phyloP scores from a whole-genome alignment of 2,329 filamentous ascomycete species.

The Diatrype stigma region DNA sequence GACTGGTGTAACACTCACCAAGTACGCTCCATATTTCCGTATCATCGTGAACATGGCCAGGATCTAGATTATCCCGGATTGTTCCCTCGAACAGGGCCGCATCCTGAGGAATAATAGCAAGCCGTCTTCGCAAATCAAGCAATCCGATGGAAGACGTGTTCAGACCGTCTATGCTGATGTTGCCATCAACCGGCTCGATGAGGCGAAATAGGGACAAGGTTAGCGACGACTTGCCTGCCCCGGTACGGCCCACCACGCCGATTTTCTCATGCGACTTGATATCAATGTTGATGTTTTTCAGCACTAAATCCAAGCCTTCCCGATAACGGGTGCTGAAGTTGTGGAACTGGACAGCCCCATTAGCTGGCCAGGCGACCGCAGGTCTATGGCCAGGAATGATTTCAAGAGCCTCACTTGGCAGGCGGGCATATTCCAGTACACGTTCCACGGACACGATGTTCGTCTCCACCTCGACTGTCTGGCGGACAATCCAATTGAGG shows the following conservation, averaged over 20 bases:
- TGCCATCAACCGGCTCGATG: conserved; percentile 79
- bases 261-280: conserved; percentile 98
- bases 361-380: conserved; percentile 84
- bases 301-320: conserved; percentile 80
- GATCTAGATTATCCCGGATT: conserved; percentile 91
- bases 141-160: conserved; percentile 89
- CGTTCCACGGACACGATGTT: conserved; percentile 99
- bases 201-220: conserved; percentile 93
- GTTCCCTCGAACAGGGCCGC: conserved; percentile 93
- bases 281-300: conserved; percentile 87
- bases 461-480: conserved; percentile 99
- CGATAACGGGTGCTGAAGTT: conserved; percentile 95
- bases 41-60: conserved; percentile 91
- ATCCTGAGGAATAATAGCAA: conserved; percentile 97
- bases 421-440: conserved; percentile 87
- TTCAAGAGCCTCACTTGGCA: conserved; percentile 92
- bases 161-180: conserved; percentile 83
- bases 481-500: conserved; percentile 97
- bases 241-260: conserved; percentile 92
- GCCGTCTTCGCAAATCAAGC: conserved; percentile 77
- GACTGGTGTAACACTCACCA: conserved; percentile 53
- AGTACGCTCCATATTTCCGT: conserved; percentile 95
- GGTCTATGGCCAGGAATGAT: conserved; percentile 85
- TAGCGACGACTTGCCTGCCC: conserved; percentile 91
- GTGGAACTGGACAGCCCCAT: conserved; percentile 84